Evolutionary conservation across 192 early-diverging fungal species (phyloP).

Genomic region (Gigaspora rosea): DNA sequence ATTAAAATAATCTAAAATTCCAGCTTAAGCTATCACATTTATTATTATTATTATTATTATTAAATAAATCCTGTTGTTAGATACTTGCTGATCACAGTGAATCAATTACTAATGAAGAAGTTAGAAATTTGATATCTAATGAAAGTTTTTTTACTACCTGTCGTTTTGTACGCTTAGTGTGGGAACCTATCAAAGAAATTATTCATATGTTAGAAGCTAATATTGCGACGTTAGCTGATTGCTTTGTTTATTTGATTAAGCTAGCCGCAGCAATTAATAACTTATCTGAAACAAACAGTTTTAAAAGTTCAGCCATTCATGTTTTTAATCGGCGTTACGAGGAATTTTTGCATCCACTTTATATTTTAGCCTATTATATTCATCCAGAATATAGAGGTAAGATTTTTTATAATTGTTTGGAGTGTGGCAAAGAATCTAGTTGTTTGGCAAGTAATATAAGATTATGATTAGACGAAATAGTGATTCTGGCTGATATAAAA

Average conservation of each 20-base stretch:
- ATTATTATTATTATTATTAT: too few species aligned
- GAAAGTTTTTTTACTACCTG: background rate
- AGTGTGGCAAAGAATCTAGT: too few species aligned
- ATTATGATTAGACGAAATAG: too few species aligned
- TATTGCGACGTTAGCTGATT: conserved; percentile 1
- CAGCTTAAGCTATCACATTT: too few species aligned
- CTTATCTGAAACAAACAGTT: background rate
- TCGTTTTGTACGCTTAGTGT: background rate
- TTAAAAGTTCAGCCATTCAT: background rate
- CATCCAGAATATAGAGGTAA: background rate
- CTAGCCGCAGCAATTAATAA: background rate
- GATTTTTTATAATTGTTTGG: too few species aligned
- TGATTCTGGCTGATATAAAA: too few species aligned
- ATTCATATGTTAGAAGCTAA: background rate
- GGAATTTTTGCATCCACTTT: too few species aligned
- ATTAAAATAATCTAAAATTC: too few species aligned
- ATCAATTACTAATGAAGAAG: background rate
- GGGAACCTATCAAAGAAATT: background rate
- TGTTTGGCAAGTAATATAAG: too few species aligned
- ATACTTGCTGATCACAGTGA: background rate
- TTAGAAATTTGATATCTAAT: background rate
- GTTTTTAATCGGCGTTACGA: too few species aligned
- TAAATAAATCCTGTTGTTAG: background rate
- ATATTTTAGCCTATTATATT: background rate
- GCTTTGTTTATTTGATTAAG: conserved; percentile 3